Evolutionary conservation across 257 asterid species (phyloP), one percentile per base, ranked within the genome.

Genomic region (Vinca minor): DNA sequence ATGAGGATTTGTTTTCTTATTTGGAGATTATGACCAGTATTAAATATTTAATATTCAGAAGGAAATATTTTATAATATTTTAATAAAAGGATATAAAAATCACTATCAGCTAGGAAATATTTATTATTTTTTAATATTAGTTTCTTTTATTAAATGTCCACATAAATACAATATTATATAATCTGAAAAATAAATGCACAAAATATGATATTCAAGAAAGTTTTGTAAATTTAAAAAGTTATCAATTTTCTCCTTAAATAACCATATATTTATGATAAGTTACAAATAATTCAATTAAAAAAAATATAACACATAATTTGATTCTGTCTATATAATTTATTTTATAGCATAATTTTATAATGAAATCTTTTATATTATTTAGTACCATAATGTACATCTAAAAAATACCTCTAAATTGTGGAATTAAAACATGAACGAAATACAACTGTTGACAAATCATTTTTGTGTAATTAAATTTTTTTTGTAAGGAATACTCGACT

Each of bases 1-100:
- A 4, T 54, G 20, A 28, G 28, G 65, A 59, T 67, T 48, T 69
- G 67, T 7, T 61, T 35, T 39, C 54, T 48, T 39, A 59, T 36
- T 25, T 41, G 31, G 56, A 34, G 71, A 57, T 67, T 56, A 8
- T 10, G 70, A 31, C 9, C 25, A 23, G 13, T 21, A 4, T 35
- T 35, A n/a, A 31, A 32, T 21, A 21, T n/a, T 32, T 32, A 34
- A 32, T 35, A 49, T 49, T 49, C 23, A 17, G 26, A 65, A 72
- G 76, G 60, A 54, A 28, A 28, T 42, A 42, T 54, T 54, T 28
- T 1, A 3, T 14, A 18, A 53, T 53, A 4, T 2, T 5, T 13
- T 26, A 29, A 55, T 55, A 55, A 1, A 0, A 55, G 17, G 34
- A 55, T 29, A 31, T 4, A 29, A 55, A 55, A 55, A n/a, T n/a